Base-by-base conservation (phyloP, 1,284 basidiomycete genomes). In the Ceratobasidium sp. region DNA sequence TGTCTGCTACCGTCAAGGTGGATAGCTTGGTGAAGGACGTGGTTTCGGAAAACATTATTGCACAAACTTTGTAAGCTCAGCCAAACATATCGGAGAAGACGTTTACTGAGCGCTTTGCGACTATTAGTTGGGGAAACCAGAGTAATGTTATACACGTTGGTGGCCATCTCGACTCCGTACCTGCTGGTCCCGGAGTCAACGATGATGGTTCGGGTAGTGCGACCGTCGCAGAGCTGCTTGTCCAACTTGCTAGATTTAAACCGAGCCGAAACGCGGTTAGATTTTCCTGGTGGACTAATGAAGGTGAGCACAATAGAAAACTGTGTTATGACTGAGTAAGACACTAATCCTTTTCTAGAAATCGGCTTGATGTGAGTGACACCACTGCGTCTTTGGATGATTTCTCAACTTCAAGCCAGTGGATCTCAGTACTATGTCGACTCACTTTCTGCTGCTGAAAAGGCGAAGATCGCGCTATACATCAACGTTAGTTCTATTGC, bases 341-440 rank as follows among this genome's bases (percentile, higher is more conserved):
- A 15, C 51, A n/a, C 35, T 49, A 47, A 28, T 28, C 10, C 4
- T 56, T 26, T 66, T 66, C 6, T 47, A 69, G 66, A 69, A 39
- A 69, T 69, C 42, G 66, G 66, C 20, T 37, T 69, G 49, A 26
- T 69, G 66, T 69, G 28, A 47, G 63, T 42, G 28, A 49, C 20
- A 45, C 6, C 23, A 20, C 17, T 37, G 45, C 26, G 6, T 11
- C 20, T 39, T 37, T n/a, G n/a, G n/a, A 42, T 37, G 54, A 33
- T 37, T 56, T 33, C 11, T 33, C 51, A 66, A 49, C 42, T 49
- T 49, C 23, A 23, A 11, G 13, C 37, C 56, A 69, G 66, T 56
- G 66, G 66, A 39, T 69, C 66, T 23, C 66, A 69, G 42, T 69
- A 69, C 33, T 69, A 69, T 37, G 66, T 69, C 66, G 66, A 69